Conservation (phyloP, 768 basidiomycete genomes). For the Crassisporium funariophilum region DNA sequence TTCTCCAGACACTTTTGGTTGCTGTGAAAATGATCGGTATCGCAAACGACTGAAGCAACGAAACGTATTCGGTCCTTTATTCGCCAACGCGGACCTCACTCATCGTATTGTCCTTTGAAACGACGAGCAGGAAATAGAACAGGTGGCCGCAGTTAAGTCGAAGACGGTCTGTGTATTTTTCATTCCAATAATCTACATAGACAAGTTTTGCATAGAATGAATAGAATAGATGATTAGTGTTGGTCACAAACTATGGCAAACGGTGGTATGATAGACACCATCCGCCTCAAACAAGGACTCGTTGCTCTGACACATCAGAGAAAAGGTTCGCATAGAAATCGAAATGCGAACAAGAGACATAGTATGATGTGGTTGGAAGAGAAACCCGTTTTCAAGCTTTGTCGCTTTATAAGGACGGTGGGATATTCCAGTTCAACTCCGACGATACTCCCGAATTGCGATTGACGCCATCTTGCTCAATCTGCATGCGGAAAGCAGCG, state of each 20-base stretch:
- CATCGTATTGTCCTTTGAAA: slow-evolving; percentile 19
- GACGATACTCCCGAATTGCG: no score
- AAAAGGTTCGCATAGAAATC: slow-evolving; percentile 10
- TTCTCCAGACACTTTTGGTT: slow-evolving; percentile 42
- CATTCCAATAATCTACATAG: slow-evolving; percentile 2
- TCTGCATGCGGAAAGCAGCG: no score
- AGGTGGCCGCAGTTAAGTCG: neutral
- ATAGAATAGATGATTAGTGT: slow-evolving; percentile 21
- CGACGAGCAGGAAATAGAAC: no score
- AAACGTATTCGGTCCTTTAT: slow-evolving; percentile 21
- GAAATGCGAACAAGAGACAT: slow-evolving; percentile 11
- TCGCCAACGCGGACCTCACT: neutral
- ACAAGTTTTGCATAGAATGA: neutral
- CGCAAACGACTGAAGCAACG: slow-evolving; percentile 46
- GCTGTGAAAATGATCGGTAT: slow-evolving; percentile 60
- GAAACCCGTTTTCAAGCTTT: no score
- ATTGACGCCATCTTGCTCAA: no score
- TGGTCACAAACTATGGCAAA: slow-evolving; percentile 62
- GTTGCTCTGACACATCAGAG: slow-evolving; percentile 30
- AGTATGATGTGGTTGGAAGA: slow-evolving; percentile 25
- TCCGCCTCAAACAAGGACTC: slow-evolving; percentile 77
- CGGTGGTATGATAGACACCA: slow-evolving; percentile 50
- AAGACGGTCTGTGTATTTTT: no score
- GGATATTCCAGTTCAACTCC: no score
- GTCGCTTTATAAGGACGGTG: no score